Conservation (phyloP, 352 stramenopile species). For the Stephanocyclus meneghinianus region DNA sequence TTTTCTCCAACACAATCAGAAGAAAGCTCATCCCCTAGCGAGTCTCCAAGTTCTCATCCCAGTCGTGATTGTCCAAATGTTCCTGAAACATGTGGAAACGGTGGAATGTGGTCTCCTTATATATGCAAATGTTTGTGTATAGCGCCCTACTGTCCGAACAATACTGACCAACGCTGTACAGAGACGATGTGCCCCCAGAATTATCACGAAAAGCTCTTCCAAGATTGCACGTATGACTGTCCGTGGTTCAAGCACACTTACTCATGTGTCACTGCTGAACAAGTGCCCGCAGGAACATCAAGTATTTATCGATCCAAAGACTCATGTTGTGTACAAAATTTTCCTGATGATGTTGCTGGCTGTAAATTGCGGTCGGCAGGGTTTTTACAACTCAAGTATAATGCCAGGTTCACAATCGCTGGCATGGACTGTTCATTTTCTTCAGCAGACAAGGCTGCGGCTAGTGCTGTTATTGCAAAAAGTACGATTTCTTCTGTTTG, state of each 20-base stretch:
- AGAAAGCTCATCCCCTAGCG: background rate
- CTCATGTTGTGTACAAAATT: conserved; percentile 24
- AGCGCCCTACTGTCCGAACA: conserved; percentile 24
- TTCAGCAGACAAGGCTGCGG: conserved; percentile 11
- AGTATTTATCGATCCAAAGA: conserved; percentile 30
- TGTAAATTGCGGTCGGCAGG: conserved; percentile 10
- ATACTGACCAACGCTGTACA: conserved; percentile 8
- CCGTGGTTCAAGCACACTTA: conserved; percentile 29
- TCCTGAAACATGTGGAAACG: conserved; percentile 16
- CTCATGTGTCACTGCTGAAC: conserved; percentile 14
- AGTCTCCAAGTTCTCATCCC: conserved; percentile 3
- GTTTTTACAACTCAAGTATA: conserved; percentile 15
- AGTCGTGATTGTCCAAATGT: conserved; percentile 27
- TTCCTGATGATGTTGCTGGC: conserved; percentile 7
- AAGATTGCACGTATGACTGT: conserved; percentile 17
- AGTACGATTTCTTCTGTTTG: conserved; percentile 29
- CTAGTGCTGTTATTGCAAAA: conserved; percentile 16
- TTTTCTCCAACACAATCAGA: no score
- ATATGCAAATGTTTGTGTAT: conserved; percentile 45
- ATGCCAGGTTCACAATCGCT: conserved; percentile 22
- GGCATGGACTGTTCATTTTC: conserved; percentile 18
- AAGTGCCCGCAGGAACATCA: conserved; percentile 3
- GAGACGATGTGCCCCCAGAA: conserved; percentile 11
- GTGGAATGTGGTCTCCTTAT: conserved; percentile 37
- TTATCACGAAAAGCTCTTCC: conserved; percentile 40